Evolutionary conservation across 2,329 filamentous ascomycete genomes (phyloP), one percentile per base, ranked within the genome.

Genomic region (Sarocladiaceae sp.): DNA sequence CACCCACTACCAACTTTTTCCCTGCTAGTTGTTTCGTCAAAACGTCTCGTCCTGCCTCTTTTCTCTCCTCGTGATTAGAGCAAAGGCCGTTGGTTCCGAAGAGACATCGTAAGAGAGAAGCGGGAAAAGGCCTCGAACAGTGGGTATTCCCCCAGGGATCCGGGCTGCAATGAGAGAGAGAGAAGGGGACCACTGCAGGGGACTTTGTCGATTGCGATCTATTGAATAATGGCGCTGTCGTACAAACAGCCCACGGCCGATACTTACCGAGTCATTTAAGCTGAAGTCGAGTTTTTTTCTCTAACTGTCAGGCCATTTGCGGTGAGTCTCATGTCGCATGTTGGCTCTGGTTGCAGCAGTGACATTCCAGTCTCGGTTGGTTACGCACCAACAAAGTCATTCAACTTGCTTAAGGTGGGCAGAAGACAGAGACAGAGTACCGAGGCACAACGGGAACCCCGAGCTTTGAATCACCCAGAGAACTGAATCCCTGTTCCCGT

Each of bases 41-140:
- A 18, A 13, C 5, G 13, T 7, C 13, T 29, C 26, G 26, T 29
- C 26, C 33, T 6, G 6, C 15, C 21, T 35, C 21, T 20, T 13
- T 19, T 19, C 7, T 20, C 33, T 19, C 33, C 33, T 35, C 18
- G 33, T 35, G 16, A 35, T 35, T 35, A 19, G 21, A 35, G 18
- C 19, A 13, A 29, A 29, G 7, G 7, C 15, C n/a, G 21, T 35
- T 35, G 7, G 18, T 27, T 41, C 3, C 10, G 10, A 12, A 21
- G 37, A 24, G 15, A 29, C 23, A n/a, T 3, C 21, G 37, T 21
- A 41, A 16, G 3, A 18, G 24, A 10, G 29, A 10, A 16, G 13
- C 21, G 16, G n/a, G 20, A 41, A 29, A 41, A 13, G 15, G 21
- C 13, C 37, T 41, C 37, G 23, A 41, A 29, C 23, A 29, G 37